Percentiles rank a stretch among this genome's conserved stretches.
phyloP scores from a whole-genome alignment of 345 rosid genomes.

The Clarkia xantiana region DNA sequence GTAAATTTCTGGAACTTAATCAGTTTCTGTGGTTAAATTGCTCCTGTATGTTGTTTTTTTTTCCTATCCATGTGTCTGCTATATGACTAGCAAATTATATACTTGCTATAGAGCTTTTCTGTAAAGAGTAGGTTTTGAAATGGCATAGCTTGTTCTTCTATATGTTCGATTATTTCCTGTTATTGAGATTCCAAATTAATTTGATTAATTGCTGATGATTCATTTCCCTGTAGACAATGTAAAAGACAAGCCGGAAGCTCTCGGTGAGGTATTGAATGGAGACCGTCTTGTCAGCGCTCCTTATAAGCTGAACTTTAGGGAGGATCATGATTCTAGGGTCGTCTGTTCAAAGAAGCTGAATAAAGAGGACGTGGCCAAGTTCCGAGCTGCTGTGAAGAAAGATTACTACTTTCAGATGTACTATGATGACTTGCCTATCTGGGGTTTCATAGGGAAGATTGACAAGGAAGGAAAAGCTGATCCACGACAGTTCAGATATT shows the following conservation, averaged over 20 bases:
- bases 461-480: conserved; percentile 19
- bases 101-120: no score
- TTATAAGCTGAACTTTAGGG: conserved; percentile 6
- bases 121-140: no score
- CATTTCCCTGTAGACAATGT: background rate
- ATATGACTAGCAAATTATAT: no score
- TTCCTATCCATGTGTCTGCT: no score
- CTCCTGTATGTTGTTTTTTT: no score
- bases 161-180: background rate
- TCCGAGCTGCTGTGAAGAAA: conserved; percentile 16
- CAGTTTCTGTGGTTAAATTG: background rate
- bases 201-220: no score
- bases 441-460: conserved; percentile 28
- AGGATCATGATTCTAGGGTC: conserved; percentile 15
- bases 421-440: conserved; percentile 28
- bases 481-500: conserved; percentile 20
- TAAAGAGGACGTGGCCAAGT: conserved; percentile 20
- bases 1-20: background rate
- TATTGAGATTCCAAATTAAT: background rate
- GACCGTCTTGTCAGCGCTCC: conserved; percentile 7
- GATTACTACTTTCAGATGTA: conserved; percentile 33
- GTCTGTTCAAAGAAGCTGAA: conserved; percentile 18
- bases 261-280: conserved; percentile 6
- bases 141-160: no score
- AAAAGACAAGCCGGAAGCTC: conserved; percentile 4